These are phyloP conservation scores for Cucurbita moschata DNA, from an alignment of 306 rosid genomes.

Conservation along the genomic window DNA sequence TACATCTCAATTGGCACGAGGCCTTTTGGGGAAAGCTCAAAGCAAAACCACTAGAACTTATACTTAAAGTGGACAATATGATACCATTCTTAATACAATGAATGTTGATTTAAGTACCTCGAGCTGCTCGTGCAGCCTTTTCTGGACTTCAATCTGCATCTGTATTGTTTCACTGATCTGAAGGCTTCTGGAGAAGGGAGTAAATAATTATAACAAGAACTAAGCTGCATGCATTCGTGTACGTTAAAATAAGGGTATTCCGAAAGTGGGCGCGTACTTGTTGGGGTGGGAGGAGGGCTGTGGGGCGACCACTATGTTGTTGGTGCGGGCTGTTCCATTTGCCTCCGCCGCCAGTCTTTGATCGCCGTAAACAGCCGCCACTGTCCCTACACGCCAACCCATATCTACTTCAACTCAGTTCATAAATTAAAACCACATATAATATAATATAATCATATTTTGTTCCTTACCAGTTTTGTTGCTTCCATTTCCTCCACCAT, in stretches of 20 bases:
- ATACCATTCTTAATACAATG: too few species aligned
- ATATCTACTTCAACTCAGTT: background rate
- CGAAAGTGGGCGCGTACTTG: constrained; percentile 25
- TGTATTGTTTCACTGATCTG: constrained; percentile 63
- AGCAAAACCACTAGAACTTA: too few species aligned
- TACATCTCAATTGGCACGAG: too few species aligned
- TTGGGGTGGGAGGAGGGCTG: constrained; percentile 26
- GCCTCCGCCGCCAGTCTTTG: constrained; percentile 40
- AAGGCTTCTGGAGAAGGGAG: constrained; percentile 28
- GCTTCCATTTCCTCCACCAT: constrained; percentile 23
- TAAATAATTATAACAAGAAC: background rate
- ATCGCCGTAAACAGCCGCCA: background rate
- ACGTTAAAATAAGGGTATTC: too few species aligned
- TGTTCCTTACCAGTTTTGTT: constrained; percentile 37
- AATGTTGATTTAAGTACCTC: constrained; percentile 29
- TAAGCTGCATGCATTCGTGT: too few species aligned
- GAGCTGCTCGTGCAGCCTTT: constrained; percentile 76
- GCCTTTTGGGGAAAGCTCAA: too few species aligned
- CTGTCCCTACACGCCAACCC: background rate
- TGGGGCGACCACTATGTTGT: constrained; percentile 31
- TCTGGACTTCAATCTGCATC: constrained; percentile 82
- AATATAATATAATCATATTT: background rate
- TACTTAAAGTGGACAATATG: too few species aligned
- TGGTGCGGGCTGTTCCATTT: constrained; percentile 35
- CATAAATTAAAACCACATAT: background rate